Evolutionary conservation across 2,329 filamentous ascomycete species (phyloP).

Genomic region (Penicillium sp.): DNA sequence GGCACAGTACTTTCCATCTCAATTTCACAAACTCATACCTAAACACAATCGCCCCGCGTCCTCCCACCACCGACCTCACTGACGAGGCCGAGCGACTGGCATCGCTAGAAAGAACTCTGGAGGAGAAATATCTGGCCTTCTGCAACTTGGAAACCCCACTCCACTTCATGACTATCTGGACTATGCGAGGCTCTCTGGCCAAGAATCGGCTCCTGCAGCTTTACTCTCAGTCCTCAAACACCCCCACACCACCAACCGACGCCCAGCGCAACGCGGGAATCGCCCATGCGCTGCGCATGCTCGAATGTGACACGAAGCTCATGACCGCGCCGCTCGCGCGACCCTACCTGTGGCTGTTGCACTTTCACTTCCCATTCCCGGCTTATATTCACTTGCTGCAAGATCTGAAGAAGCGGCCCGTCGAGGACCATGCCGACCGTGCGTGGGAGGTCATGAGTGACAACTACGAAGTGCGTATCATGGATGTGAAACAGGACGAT

Average conservation of each 20-base stretch:
- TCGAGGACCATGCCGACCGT: slow-evolving; percentile 25
- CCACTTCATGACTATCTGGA: slow-evolving; percentile 47
- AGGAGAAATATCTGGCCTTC: slow-evolving; percentile 43
- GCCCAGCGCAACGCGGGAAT: slow-evolving; percentile 27
- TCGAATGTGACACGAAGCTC: slow-evolving; percentile 45
- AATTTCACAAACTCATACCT: slow-evolving; percentile 34
- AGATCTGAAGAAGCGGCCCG: slow-evolving; percentile 37
- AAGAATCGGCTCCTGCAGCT: slow-evolving; percentile 48
- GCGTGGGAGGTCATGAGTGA: slow-evolving; percentile 45
- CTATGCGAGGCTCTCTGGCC: slow-evolving; percentile 41
- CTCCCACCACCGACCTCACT: no score
- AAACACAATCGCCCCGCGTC: no score
- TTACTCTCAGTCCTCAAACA: slow-evolving; percentile 29
- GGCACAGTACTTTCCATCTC: slow-evolving; percentile 34
- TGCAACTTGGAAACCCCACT: slow-evolving; percentile 39
- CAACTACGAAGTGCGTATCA: slow-evolving; percentile 39
- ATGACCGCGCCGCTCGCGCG: slow-evolving; percentile 38
- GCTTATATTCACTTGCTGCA: slow-evolving; percentile 45
- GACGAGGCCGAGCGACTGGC: no score
- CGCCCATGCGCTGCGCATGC: slow-evolving; percentile 30
- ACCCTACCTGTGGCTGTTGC: slow-evolving; percentile 40
- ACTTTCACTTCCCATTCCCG: slow-evolving; percentile 45
- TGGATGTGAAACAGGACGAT: background rate
- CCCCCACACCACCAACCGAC: slow-evolving; percentile 20
- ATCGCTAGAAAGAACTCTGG: slow-evolving; percentile 30